These are phyloP conservation scores for Suillus fuscotomentosus DNA, from an alignment of 768 basidiomycete genomes.

Conservation along the genomic window DNA sequence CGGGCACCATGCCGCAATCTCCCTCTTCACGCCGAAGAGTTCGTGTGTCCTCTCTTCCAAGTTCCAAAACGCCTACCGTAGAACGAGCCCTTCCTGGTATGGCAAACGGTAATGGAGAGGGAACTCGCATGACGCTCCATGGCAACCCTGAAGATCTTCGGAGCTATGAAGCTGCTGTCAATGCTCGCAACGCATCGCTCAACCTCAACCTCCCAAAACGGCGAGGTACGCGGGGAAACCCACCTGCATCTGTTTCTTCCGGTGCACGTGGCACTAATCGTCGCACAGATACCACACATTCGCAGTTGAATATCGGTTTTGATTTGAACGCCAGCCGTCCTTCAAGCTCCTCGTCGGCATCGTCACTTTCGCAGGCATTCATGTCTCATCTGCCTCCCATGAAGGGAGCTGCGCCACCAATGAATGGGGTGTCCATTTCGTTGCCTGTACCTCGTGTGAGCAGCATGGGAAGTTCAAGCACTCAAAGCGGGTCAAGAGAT, in stretches of 20 bases:
- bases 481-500: slow-evolving; percentile 24
- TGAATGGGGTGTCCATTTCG: slow-evolving; percentile 31
- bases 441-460: slow-evolving; percentile 29
- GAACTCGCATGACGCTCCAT: slow-evolving; percentile 41
- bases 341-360: slow-evolving; percentile 36
- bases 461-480: slow-evolving; percentile 10
- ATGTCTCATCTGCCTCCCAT: slow-evolving; percentile 14
- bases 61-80: slow-evolving; percentile 60
- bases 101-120: slow-evolving; percentile 20
- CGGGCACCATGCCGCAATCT: slow-evolving; percentile 24
- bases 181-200: slow-evolving; percentile 63
- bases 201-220: slow-evolving; percentile 53
- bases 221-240: slow-evolving; percentile 25
- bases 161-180: slow-evolving; percentile 73
- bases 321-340: slow-evolving; percentile 32
- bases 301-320: slow-evolving; percentile 12
- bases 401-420: slow-evolving; percentile 20
- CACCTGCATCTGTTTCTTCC: slow-evolving; percentile 12
- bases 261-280: slow-evolving; percentile 6
- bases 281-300: neutral
- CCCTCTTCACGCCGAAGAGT: slow-evolving; percentile 39
- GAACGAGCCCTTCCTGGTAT: slow-evolving; percentile 20
- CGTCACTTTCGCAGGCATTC: slow-evolving; percentile 43
- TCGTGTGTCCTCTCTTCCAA: slow-evolving; percentile 68
- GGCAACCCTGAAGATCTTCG: slow-evolving; percentile 59